These are phyloP conservation scores for Neoboletus magnificus DNA, from an alignment of 768 basidiomycete genomes.

Conservation along the genomic window DNA sequence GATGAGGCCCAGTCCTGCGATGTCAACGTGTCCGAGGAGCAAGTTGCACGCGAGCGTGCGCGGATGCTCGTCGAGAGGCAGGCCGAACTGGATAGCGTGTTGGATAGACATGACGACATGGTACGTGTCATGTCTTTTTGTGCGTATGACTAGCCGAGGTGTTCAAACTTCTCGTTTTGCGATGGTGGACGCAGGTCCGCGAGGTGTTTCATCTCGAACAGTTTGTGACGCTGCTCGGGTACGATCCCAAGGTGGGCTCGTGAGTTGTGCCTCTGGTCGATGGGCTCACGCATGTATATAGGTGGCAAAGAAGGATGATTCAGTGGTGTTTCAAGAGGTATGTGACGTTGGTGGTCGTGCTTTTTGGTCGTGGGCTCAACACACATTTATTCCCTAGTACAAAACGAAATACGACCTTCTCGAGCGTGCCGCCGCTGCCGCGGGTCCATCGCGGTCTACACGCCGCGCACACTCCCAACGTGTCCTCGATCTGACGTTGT, in stretches of 20 bases:
- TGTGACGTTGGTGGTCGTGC: conserved; percentile 20
- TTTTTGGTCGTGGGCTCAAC: conserved; percentile 1
- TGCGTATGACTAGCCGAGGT: background rate
- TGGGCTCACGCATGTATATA: conserved; percentile 25
- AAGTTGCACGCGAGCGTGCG: conserved; percentile 36
- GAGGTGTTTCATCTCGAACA: conserved; percentile 88
- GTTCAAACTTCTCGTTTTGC: background rate
- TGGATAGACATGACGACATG: conserved; percentile 68
- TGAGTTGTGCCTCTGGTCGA: background rate
- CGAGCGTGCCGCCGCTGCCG: conserved; percentile 39
- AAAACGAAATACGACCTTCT: conserved; percentile 62
- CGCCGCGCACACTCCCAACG: conserved; percentile 57
- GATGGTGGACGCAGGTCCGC: conserved; percentile 51
- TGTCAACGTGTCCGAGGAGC: conserved; percentile 14
- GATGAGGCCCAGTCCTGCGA: background rate
- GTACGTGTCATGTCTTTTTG: conserved; percentile 43
- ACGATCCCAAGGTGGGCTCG: conserved; percentile 63
- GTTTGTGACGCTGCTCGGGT: conserved; percentile 71
- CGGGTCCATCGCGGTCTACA: conserved; percentile 56
- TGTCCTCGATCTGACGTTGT: conserved; percentile 40
- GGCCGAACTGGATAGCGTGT: conserved; percentile 51
- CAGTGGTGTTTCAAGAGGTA: conserved; percentile 72
- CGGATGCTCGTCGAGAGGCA: conserved; percentile 59
- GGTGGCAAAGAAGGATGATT: conserved; percentile 71
- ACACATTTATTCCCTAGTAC: conserved; percentile 39